phyloP scores from a whole-genome alignment of 2,329 filamentous ascomycete genomes.

The Ustulina deusta region DNA sequence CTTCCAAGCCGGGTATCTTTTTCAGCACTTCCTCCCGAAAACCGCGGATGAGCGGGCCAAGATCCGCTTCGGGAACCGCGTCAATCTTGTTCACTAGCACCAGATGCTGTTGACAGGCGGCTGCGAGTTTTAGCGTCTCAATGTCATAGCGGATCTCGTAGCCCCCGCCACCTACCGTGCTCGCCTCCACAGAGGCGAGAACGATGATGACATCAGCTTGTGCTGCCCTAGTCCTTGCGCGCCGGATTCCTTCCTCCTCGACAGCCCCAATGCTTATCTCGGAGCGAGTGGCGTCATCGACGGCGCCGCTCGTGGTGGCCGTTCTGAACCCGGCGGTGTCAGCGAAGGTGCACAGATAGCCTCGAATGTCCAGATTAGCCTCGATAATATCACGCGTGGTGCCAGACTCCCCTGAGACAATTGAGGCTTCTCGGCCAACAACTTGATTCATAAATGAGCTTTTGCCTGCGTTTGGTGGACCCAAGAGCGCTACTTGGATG shows the following conservation, averaged over 20 bases:
- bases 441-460: constrained; percentile 92
- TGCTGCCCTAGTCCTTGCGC: constrained; percentile 82
- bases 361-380: constrained; percentile 86
- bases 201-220: constrained; percentile 89
- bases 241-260: constrained; percentile 89
- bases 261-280: constrained; percentile 72
- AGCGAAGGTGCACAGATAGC: constrained; percentile 92
- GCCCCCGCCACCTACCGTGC: constrained; percentile 46
- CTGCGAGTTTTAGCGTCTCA: constrained; percentile 67
- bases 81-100: constrained; percentile 75
- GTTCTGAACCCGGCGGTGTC: constrained; percentile 91
- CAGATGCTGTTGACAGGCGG: constrained; percentile 61
- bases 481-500: constrained; percentile 86
- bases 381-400: constrained; percentile 96
- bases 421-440: constrained; percentile 92
- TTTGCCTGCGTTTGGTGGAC: constrained; percentile 94
- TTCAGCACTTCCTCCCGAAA: constrained; percentile 57
- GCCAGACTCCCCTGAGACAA: constrained; percentile 91
- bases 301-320: constrained; percentile 39
- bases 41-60: constrained; percentile 54
- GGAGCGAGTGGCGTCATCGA: constrained; percentile 32
- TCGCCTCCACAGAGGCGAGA: constrained; percentile 77
- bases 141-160: constrained; percentile 63
- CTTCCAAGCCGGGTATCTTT: constrained; percentile 57
- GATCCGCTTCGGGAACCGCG: constrained; percentile 52